Conservation (phyloP, 768 basidiomycete species). For the Leucogyrophana mollusca region DNA sequence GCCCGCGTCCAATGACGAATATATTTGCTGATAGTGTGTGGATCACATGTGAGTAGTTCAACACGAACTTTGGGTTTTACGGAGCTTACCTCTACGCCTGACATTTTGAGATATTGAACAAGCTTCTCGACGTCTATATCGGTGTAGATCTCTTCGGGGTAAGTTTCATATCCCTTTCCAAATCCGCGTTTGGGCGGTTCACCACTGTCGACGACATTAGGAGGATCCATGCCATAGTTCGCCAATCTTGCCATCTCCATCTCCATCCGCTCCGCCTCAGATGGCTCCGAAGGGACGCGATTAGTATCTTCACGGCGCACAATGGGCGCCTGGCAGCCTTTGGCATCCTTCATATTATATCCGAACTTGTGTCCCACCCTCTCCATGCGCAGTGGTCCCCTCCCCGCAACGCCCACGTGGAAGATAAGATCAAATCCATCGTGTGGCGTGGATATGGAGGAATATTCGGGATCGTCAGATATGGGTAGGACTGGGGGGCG, state of each 20-base stretch:
- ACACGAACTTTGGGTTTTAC: neutral
- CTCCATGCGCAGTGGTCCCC: slow-evolving; percentile 64
- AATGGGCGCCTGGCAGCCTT: slow-evolving; percentile 52
- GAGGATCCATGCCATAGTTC: slow-evolving; percentile 22
- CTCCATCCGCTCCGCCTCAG: slow-evolving; percentile 22
- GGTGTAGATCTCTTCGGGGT: slow-evolving; percentile 34
- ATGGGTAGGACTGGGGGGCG: slow-evolving; percentile 51
- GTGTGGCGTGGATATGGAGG: slow-evolving; percentile 39
- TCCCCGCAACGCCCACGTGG: slow-evolving; percentile 67
- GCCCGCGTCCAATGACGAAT: slow-evolving; percentile 73
- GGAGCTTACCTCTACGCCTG: slow-evolving; percentile 29
- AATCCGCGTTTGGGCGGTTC: slow-evolving; percentile 35
- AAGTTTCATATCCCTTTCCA: slow-evolving; percentile 34
- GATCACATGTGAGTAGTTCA: slow-evolving; percentile 7
- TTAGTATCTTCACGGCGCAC: slow-evolving; percentile 28
- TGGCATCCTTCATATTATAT: slow-evolving; percentile 67
- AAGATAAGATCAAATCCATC: slow-evolving; percentile 68
- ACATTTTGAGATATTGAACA: slow-evolving; percentile 33
- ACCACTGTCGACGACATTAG: slow-evolving; percentile 17
- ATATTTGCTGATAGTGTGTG: slow-evolving; percentile 50
- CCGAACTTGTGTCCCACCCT: slow-evolving; percentile 64
- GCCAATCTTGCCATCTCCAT: slow-evolving; percentile 24
- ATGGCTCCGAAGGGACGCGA: slow-evolving; percentile 18
- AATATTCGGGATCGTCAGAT: slow-evolving; percentile 34
- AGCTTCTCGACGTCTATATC: slow-evolving; percentile 34